Evolutionary conservation across 2,329 filamentous ascomycete species (phyloP).

Genomic region (Paraphoma chrysanthemicola): DNA sequence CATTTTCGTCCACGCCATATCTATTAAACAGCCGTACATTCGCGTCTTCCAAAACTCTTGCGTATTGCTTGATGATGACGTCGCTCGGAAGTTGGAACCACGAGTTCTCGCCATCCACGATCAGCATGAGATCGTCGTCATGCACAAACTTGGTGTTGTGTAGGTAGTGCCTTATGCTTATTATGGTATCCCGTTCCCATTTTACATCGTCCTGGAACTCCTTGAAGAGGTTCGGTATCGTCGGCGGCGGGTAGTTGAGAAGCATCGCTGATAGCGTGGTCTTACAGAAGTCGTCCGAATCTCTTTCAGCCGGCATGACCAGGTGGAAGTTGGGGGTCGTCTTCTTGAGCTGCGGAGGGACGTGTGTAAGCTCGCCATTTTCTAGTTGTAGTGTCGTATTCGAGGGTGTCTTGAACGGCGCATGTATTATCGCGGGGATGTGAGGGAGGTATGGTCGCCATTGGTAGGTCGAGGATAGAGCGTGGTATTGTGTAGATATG

Average conservation of each 20-base stretch:
- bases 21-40: slow-evolving; percentile 60
- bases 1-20: slow-evolving; percentile 51
- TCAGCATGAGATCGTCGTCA: slow-evolving; percentile 67
- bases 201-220: slow-evolving; percentile 26
- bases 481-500: slow-evolving; percentile 33
- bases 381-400: slow-evolving; percentile 44
- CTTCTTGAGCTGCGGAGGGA: slow-evolving; percentile 40
- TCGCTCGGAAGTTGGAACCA: slow-evolving; percentile 71
- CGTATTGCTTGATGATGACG: slow-evolving; percentile 68
- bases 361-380: slow-evolving; percentile 34
- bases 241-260: slow-evolving; percentile 66
- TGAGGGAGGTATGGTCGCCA: slow-evolving; percentile 38
- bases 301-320: slow-evolving; percentile 58
- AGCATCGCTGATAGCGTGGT: slow-evolving; percentile 64
- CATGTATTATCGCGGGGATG: slow-evolving; percentile 30
- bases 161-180: slow-evolving; percentile 57
- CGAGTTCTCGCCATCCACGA: slow-evolving; percentile 69
- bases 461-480: slow-evolving; percentile 33
- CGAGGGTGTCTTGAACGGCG: slow-evolving; percentile 40
- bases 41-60: slow-evolving; percentile 59
- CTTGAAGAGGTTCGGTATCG: slow-evolving; percentile 57
- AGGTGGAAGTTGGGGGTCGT: slow-evolving; percentile 59
- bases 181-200: slow-evolving; percentile 55
- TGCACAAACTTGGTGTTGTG: slow-evolving; percentile 55
- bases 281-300: slow-evolving; percentile 62